Base-by-base conservation (phyloP, 1,139 yeast species). In the Candida frijolesensis region DNA sequence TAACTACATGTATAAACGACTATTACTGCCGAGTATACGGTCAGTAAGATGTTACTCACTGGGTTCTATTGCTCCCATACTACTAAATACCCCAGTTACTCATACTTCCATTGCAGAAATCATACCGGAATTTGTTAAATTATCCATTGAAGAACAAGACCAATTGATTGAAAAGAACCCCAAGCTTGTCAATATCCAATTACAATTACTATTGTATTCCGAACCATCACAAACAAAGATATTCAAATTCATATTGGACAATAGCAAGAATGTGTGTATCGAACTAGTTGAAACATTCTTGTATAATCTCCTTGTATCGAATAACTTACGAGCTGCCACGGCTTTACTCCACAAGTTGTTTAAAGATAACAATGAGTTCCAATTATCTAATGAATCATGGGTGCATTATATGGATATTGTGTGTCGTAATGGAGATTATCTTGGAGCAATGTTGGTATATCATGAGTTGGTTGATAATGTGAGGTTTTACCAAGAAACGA, bases 351-450 rank as follows among this genome's bases (percentile, higher is more conserved):
- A 68, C 50, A 50, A 61, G 16, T 47, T 65, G n/a, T 47, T 58
- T 25, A 47, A 55, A 5, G 49, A 55, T 4, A 47, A 49, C 6
- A 48, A 54, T 2, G 48, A 54, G 2, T 62, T 68, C 51, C 54
- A 48, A 4, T 45, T 72, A 34, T 66, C 78, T 29, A 70, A 72
- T 53, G 72, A 76, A 54, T 25, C 70, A 19, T 76, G 80, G 80
- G 62, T 73, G 1, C 45, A 53, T 1, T 67, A 63, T 45, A 45
- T 68, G 1, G 55, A 67, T 7, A 51, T 64, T 38, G 71, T 69
- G 0, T 60, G 70, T 44, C 63, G 61, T n/a, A 38, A 47, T 11
- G 58, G 63, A 10, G 64, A 72, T 50, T 61, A 69, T 42, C 57
- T 65, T 12, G 78, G 79, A 0, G 74, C 78, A 0, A 60, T 64